Percentiles rank a stretch among this genome's conserved stretches.
Evolutionary conservation across 192 early-diverging fungal species (phyloP).

Genomic region (Spizellomyces sp.): DNA sequence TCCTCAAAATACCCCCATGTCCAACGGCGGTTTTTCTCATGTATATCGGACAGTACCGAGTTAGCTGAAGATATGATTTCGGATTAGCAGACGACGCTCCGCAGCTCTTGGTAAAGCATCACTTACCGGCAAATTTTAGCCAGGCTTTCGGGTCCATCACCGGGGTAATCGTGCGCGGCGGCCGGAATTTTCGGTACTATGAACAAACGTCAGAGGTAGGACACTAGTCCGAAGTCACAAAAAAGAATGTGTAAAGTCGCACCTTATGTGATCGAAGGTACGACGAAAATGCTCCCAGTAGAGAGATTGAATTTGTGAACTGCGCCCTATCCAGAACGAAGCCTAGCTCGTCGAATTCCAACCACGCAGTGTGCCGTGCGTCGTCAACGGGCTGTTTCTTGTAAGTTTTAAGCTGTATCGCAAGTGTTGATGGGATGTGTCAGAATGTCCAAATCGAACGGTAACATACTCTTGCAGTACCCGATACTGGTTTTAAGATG

Average conservation of each 20-base stretch:
- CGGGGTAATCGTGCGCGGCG: slow-evolving; percentile 79
- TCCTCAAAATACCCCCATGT: slow-evolving; percentile 82
- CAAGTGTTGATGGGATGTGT: background rate
- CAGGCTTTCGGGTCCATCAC: slow-evolving; percentile 81
- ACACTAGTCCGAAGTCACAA: too few species aligned
- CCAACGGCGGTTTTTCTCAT: slow-evolving; percentile 79
- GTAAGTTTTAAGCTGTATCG: slow-evolving; percentile 11
- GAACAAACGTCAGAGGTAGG: background rate
- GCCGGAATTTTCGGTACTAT: slow-evolving; percentile 83
- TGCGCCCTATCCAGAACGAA: slow-evolving; percentile 92
- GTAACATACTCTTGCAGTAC: slow-evolving; percentile 67
- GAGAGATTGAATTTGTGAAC: slow-evolving; percentile 75
- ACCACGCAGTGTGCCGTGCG: slow-evolving; percentile 22
- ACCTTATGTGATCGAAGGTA: slow-evolving; percentile 77
- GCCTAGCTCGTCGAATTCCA: slow-evolving; percentile 86
- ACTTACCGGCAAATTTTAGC: slow-evolving; percentile 62
- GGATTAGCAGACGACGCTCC: slow-evolving; percentile 46
- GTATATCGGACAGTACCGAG: slow-evolving; percentile 79
- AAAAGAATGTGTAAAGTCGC: background rate
- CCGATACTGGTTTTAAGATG: slow-evolving; percentile 90
- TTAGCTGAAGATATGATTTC: slow-evolving; percentile 48
- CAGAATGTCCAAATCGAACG: background rate
- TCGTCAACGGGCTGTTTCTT: slow-evolving; percentile 18
- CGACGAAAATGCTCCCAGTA: slow-evolving; percentile 82
- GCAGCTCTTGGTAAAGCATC: background rate